Percentiles rank a stretch among this genome's conserved stretches.
Conservation (phyloP, 345 rosid genomes). For the Syzygium aromaticum region DNA sequence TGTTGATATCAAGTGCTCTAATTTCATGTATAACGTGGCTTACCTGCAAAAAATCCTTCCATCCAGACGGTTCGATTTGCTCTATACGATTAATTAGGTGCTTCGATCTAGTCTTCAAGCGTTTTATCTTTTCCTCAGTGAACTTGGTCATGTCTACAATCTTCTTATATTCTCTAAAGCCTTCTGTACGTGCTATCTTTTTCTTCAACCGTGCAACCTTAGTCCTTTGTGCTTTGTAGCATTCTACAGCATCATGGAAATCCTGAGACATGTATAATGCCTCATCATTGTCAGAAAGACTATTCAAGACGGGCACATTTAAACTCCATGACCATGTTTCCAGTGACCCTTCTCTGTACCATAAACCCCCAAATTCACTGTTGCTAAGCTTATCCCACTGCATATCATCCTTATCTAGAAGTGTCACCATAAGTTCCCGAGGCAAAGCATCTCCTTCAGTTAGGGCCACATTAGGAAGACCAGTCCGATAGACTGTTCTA, state of each 20-base stretch:
- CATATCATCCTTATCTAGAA: constrained; percentile 53
- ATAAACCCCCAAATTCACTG: constrained; percentile 72
- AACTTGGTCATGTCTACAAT: constrained; percentile 52
- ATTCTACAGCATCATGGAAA: constrained; percentile 48
- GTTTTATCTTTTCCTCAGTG: constrained; percentile 69
- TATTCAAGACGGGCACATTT: constrained; percentile 84
- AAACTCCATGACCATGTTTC: constrained; percentile 99
- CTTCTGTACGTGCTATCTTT: constrained; percentile 66
- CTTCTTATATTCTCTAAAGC: constrained; percentile 77
- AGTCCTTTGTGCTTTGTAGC: constrained; percentile 59
- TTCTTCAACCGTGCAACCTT: constrained; percentile 82
- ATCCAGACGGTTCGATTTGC: constrained; percentile 92
- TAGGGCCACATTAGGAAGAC: constrained; percentile 73
- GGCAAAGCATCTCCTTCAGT: constrained; percentile 68
- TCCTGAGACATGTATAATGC: constrained; percentile 45
- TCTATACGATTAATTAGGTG: constrained; percentile 59
- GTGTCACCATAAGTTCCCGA: constrained; percentile 52
- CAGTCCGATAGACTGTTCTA: constrained; percentile 56
- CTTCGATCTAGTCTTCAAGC: constrained; percentile 57
- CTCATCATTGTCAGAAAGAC: constrained; percentile 71
- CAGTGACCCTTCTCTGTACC: constrained; percentile 77
- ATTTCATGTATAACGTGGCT: constrained; percentile 83
- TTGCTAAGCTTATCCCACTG: constrained; percentile 75
- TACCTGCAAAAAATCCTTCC: constrained; percentile 88
- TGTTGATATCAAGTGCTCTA: constrained; percentile 72